phyloP scores from a whole-genome alignment of 495 filamentous ascomycete genomes.

The Amorphotheca resinae region DNA sequence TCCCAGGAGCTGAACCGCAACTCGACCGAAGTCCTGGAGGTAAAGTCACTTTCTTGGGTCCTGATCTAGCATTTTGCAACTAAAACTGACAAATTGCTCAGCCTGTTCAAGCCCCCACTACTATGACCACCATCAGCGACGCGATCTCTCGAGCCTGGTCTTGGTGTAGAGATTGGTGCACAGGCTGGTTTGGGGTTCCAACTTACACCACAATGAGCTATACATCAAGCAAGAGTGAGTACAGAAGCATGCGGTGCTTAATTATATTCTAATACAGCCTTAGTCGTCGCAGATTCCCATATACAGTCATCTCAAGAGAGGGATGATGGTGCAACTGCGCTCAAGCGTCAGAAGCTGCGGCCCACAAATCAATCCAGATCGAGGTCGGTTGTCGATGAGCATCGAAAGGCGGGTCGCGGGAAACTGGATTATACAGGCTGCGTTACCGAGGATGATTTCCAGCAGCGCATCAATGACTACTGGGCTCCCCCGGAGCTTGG shows the following conservation, averaged over 20 bases:
- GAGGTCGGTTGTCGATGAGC: constrained; percentile 1
- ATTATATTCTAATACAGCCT: background rate
- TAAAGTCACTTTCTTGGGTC: background rate
- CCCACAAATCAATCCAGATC: background rate
- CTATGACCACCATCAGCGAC: background rate
- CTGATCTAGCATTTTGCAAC: too few relatives aligned
- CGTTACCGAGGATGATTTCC: background rate
- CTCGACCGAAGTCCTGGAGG: constrained; percentile 4
- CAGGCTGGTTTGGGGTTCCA: background rate
- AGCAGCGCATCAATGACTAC: constrained; percentile 1
- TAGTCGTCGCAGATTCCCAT: constrained; percentile 7
- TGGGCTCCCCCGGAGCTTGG: constrained; percentile 8
- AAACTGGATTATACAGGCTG: background rate
- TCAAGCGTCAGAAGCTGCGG: constrained; percentile 7
- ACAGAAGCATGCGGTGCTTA: background rate
- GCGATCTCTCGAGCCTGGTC: background rate
- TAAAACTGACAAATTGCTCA: background rate
- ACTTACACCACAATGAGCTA: constrained; percentile 5
- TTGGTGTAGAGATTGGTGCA: background rate
- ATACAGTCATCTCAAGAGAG: constrained; percentile 3
- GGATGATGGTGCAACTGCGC: constrained; percentile 2
- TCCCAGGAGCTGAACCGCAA: constrained; percentile 5
- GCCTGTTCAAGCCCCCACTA: background rate
- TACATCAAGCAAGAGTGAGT: constrained; percentile 5
- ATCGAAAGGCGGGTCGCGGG: background rate